Evolutionary conservation across 2,329 filamentous ascomycete genomes (phyloP).

Genomic region (Fusarium succisae): DNA sequence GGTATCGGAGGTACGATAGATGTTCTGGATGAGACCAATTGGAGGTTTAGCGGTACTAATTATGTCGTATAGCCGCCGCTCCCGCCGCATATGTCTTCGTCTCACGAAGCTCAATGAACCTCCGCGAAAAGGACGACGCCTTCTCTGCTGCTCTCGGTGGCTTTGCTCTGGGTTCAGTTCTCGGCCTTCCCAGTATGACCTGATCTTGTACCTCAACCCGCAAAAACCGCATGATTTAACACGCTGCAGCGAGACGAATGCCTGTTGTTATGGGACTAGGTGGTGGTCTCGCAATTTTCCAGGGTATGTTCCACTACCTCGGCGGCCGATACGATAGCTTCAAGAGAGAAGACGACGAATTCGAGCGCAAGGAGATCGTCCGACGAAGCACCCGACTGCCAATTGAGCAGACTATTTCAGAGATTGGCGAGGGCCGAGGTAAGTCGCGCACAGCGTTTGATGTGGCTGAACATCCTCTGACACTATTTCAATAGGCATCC

Average conservation of each 20-base stretch:
- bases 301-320: conserved; percentile 75
- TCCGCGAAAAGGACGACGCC: conserved; percentile 84
- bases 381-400: conserved; percentile 79
- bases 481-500: conserved; percentile 68
- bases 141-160: conserved; percentile 80
- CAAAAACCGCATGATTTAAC: conserved; percentile 25
- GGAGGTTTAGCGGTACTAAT: conserved; percentile 29
- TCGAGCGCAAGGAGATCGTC: conserved; percentile 77
- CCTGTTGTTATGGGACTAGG: conserved; percentile 77
- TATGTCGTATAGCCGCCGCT: conserved; percentile 59
- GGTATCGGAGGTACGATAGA: conserved; percentile 53
- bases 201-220: conserved; percentile 41
- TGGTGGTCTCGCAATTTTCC: conserved; percentile 60
- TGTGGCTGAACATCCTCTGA: conserved; percentile 21
- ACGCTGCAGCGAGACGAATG: conserved; percentile 60
- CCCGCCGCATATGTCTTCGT: conserved; percentile 83
- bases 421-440: conserved; percentile 91
- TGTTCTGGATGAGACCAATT: conserved; percentile 23
- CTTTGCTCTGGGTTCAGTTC: conserved; percentile 76
- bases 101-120: conserved; percentile 79
- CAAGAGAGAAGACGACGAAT: conserved; percentile 72
- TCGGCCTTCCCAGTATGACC: conserved; percentile 83
- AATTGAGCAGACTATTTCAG: conserved; percentile 79
- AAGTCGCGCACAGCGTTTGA: conserved; percentile 44
- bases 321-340: conserved; percentile 66